Evolutionary conservation across 176 grass and related monocot species (phyloP), one percentile per base, ranked within the genome.

Genomic region (Zizania latifolia): DNA sequence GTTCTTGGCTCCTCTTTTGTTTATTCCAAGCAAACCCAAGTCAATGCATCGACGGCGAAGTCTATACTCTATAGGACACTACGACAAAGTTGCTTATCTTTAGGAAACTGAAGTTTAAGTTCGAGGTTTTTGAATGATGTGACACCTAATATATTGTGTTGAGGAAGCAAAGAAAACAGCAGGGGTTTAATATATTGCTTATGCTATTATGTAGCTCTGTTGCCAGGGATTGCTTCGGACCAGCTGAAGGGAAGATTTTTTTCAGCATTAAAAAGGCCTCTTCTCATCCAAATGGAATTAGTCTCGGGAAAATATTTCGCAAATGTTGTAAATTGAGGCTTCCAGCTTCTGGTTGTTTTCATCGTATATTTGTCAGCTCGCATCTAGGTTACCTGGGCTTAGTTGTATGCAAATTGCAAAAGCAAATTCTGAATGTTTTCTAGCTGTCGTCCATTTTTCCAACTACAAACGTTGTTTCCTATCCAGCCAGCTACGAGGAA

Each of bases 21-120:
- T 73, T 58, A 10, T 66, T 79, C 11, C 55, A 17, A 65, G 59
- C 46, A 86, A 80, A 58, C n/a, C n/a, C 10, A 80, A 80, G 68
- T 66, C 76, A 66, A 68, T 48, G 24, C 62, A 53, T 59, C 50
- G 29, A 23, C 10, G 5, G 35, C 24, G 50, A 35, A 19, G 37
- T n/a, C n/a, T n/a, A n/a, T n/a, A n/a, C n/a, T 45, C 80, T 31
- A 61, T 74, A 58, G 60, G 61, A 24, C 14, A 67, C 37, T n/a
- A n/a, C n/a, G 12, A 24, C 2, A 10, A 48, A 60, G 24, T 15
- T 13, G 13, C 26, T 56, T 73, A 57, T 46, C 59, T n/a, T 34
- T 66, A 26, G 30, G 11, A 57, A 23, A 46, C 13, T 8, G 19
- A 27, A 24, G 19, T 21, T 30, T 58, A 66, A n/a, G 40, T 2